Conservation (phyloP, 805 yeast species). For the Kurtzmaniella fragi region DNA sequence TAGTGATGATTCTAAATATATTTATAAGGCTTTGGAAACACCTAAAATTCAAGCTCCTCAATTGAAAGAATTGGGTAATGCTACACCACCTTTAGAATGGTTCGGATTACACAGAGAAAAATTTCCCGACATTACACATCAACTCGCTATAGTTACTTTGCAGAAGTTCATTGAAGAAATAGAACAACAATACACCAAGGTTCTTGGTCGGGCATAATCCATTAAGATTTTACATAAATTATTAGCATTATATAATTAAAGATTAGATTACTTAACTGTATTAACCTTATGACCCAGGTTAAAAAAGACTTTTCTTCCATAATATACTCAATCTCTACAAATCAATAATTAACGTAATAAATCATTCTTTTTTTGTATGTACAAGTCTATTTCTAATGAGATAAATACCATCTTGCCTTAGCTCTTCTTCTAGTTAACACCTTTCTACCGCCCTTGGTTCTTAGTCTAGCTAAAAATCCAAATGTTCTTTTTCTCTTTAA, state of each 20-base stretch:
- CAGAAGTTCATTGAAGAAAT: constrained; percentile 72
- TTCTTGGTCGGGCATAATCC: constrained; percentile 38
- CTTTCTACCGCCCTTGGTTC: constrained; percentile 69
- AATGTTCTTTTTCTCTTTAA: constrained; percentile 82
- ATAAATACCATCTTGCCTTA: constrained; percentile 91
- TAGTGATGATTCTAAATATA: constrained; percentile 36
- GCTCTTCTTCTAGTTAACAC: constrained; percentile 71
- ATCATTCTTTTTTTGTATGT: neutral
- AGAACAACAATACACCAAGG: constrained; percentile 47
- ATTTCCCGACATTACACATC: constrained; percentile 85
- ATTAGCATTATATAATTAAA: no score
- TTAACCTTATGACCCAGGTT: no score
- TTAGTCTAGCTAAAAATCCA: constrained; percentile 85
- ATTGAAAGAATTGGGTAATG: constrained; percentile 86
- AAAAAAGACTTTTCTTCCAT: no score
- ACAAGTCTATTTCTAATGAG: constrained; percentile 46
- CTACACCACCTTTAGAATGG: constrained; percentile 98
- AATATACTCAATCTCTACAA: no score
- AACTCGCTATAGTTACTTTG: constrained; percentile 64
- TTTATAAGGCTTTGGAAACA: constrained; percentile 60
- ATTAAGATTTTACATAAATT: neutral
- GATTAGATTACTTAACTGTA: no score
- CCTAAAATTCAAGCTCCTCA: constrained; percentile 89
- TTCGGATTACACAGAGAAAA: constrained; percentile 86
- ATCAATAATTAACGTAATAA: no score